Conservation (phyloP, 164 flowering plant genomes). For the grape (Vitis vinifera) region DNA sequence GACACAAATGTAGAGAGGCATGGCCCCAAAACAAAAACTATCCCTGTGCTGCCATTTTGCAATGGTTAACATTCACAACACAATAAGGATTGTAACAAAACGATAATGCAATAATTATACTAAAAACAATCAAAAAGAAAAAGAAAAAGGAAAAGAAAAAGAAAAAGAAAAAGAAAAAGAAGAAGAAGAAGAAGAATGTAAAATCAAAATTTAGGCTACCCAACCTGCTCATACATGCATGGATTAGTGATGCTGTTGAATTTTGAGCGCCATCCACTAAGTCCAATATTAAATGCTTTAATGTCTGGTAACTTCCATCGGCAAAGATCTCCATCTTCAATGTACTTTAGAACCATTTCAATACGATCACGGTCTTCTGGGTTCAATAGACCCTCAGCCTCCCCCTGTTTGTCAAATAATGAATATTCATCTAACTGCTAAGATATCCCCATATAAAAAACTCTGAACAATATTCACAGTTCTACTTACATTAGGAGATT, state of each 20-base stretch:
- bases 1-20: too few species aligned
- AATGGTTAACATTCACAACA: too few species aligned
- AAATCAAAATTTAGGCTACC: background rate
- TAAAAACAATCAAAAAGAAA: background rate
- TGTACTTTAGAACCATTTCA: conserved; percentile 54
- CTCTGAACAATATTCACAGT: background rate
- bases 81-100: too few species aligned
- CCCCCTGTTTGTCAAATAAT: conserved; percentile 29
- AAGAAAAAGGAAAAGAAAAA: background rate
- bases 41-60: too few species aligned
- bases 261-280: conserved; percentile 57
- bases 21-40: too few species aligned
- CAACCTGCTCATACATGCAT: conserved; percentile 78
- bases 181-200: background rate
- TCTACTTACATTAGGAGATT: conserved; percentile 38
- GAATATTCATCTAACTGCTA: background rate
- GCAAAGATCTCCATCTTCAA: conserved; percentile 82
- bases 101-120: background rate
- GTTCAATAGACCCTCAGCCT: conserved; percentile 33
- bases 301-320: conserved; percentile 58
- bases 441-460: background rate
- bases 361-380: conserved; percentile 43
- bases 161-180: background rate
- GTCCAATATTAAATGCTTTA: conserved; percentile 60
- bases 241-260: conserved; percentile 82